Conservation (phyloP, 148 eudicot species). For the Chenopodium album region DNA sequence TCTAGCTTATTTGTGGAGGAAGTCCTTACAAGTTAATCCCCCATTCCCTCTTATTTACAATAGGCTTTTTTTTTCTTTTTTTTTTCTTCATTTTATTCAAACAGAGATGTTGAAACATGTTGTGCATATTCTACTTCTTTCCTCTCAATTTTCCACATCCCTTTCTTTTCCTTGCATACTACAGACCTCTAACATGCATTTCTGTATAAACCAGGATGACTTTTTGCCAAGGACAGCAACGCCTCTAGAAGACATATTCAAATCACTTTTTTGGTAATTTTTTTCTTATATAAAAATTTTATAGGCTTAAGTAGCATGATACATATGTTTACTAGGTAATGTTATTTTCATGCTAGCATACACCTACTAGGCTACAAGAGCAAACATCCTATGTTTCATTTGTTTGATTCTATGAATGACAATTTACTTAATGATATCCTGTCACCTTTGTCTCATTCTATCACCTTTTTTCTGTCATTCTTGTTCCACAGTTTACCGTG, state of each 20-base stretch:
- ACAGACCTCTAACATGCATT: neutral
- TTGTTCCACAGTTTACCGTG: conserved; percentile 78
- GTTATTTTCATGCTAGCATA: neutral
- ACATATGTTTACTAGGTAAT: neutral
- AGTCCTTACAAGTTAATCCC: no score
- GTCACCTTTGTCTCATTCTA: neutral
- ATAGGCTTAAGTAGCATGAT: neutral
- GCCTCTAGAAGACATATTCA: conserved; percentile 95
- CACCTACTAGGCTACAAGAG: neutral
- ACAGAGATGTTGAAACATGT: neutral
- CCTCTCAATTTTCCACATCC: neutral
- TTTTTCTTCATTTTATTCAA: neutral
- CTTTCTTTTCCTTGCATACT: conserved; percentile 6
- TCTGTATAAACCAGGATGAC: conserved; percentile 65
- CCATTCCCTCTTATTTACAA: neutral
- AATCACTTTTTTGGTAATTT: conserved; percentile 87
- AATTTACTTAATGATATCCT: neutral
- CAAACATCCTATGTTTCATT: neutral
- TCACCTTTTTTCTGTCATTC: neutral
- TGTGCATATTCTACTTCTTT: neutral
- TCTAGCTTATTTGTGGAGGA: no score
- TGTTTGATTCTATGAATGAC: neutral
- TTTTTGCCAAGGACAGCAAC: conserved; percentile 98
- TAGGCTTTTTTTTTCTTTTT: neutral
- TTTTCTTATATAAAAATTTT: neutral